Evolutionary conservation across 192 early-diverging fungal species (phyloP).

Genomic region (Mortierella antarctica): DNA sequence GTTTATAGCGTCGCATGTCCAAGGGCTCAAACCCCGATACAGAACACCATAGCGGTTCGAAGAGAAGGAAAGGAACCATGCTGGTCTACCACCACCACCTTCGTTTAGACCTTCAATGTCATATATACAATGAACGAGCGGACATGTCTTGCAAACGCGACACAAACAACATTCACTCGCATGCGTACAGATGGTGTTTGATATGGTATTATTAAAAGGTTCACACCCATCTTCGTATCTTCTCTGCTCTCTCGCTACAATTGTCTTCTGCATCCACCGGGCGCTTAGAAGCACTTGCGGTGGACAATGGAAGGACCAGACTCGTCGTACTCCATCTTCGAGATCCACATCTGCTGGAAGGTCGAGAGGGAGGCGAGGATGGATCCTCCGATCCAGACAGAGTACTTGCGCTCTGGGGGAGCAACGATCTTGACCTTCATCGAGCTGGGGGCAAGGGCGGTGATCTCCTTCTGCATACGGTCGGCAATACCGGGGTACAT

Average conservation of each 20-base stretch:
- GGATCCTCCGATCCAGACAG: conserved; percentile 98
- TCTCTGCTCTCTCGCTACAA: conserved; percentile 1
- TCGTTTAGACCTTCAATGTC: no score
- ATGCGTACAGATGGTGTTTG: no score
- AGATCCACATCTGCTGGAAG: conserved; percentile 99
- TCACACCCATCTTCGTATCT: conserved; percentile 1
- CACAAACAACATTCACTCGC: no score
- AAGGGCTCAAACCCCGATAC: no score
- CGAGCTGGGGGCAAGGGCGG: conserved; percentile 89
- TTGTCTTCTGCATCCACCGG: background rate
- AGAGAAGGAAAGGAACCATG: no score
- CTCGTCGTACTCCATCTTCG: conserved; percentile 98
- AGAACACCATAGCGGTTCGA: no score
- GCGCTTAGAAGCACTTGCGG: conserved; percentile 93
- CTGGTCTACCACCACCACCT: no score
- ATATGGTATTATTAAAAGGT: background rate
- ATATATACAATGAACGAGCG: no score
- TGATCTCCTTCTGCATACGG: conserved; percentile 97
- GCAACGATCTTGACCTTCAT: conserved; percentile 98
- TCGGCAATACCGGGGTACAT: conserved; percentile 97
- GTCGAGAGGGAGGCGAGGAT: conserved; percentile 96
- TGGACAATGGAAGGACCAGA: conserved; percentile 96
- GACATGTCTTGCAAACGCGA: no score
- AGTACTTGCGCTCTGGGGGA: conserved; percentile 97
- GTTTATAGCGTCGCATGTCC: no score